Conservation (phyloP, 2,329 filamentous ascomycete species). For the Fusarium aywerte region DNA sequence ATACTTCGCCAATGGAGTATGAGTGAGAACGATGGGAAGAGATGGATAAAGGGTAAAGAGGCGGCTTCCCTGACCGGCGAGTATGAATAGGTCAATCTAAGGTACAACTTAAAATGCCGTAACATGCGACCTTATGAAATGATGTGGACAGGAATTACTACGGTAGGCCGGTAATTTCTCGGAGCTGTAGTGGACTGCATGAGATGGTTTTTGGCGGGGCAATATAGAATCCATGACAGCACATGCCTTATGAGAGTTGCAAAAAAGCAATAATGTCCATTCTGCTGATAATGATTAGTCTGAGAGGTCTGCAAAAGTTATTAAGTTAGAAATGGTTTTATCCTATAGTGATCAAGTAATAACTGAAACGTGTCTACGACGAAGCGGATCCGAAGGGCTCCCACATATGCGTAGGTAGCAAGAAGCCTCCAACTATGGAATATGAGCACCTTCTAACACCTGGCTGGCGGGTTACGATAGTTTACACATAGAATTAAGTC, state of each 20-base stretch:
- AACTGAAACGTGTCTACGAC: background rate
- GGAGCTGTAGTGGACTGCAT: slow-evolving; percentile 40
- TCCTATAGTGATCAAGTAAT: background rate
- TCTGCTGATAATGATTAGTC: background rate
- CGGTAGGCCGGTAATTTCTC: slow-evolving; percentile 47
- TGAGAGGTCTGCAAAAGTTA: background rate
- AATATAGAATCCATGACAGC: slow-evolving; percentile 29
- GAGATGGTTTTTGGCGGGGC: slow-evolving; percentile 43
- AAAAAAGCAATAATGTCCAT: background rate
- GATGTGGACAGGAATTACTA: slow-evolving; percentile 46
- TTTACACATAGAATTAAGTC: background rate
- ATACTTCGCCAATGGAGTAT: slow-evolving; percentile 22
- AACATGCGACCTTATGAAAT: slow-evolving; percentile 31
- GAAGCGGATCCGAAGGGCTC: background rate
- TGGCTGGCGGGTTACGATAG: background rate
- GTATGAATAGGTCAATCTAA: slow-evolving; percentile 28
- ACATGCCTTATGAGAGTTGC: slow-evolving; percentile 8
- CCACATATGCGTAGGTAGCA: background rate
- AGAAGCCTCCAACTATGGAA: background rate
- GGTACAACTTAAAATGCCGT: slow-evolving; percentile 22
- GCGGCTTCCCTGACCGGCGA: slow-evolving; percentile 42
- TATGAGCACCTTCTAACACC: background rate
- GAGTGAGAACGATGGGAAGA: background rate
- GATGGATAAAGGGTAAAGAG: slow-evolving; percentile 30
- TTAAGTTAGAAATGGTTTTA: background rate